Percentiles rank a stretch among this genome's conserved stretches.
Conservation (phyloP, 2,329 filamentous ascomycete genomes). For the Aureobasidium sp. region DNA sequence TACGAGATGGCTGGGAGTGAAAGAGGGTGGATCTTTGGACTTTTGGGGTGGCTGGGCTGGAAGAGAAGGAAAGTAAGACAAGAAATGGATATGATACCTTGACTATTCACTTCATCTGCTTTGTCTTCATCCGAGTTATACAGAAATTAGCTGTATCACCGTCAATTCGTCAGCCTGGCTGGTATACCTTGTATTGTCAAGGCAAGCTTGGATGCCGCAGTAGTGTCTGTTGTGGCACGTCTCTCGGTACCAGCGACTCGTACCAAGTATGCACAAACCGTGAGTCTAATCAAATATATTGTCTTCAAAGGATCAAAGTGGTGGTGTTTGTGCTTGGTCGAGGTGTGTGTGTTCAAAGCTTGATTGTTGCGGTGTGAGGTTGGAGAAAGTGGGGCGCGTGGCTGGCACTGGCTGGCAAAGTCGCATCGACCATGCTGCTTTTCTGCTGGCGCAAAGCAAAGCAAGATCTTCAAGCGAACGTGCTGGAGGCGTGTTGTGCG, state of each 20-base stretch:
- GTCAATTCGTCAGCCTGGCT: neutral
- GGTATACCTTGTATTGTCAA: neutral
- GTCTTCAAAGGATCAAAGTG: no score
- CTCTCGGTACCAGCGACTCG: neutral
- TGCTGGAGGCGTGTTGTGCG: neutral
- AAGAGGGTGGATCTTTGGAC: neutral
- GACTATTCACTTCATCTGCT: no score
- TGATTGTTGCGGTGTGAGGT: conserved; percentile 2
- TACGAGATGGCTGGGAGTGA: neutral
- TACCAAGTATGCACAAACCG: no score
- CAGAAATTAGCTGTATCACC: neutral
- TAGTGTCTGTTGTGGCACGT: neutral
- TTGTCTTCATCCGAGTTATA: no score
- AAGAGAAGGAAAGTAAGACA: neutral
- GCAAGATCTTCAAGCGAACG: neutral
- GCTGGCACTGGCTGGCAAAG: conserved; percentile 7
- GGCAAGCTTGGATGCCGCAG: neutral
- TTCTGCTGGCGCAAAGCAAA: neutral
- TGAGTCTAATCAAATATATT: no score
- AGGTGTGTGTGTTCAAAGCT: neutral
- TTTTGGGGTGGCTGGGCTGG: neutral
- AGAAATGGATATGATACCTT: neutral
- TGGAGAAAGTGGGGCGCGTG: neutral
- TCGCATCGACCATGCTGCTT: neutral
- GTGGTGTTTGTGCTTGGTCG: neutral